Conservation (phyloP, 768 basidiomycete species). For the Termitomyces sp. region DNA sequence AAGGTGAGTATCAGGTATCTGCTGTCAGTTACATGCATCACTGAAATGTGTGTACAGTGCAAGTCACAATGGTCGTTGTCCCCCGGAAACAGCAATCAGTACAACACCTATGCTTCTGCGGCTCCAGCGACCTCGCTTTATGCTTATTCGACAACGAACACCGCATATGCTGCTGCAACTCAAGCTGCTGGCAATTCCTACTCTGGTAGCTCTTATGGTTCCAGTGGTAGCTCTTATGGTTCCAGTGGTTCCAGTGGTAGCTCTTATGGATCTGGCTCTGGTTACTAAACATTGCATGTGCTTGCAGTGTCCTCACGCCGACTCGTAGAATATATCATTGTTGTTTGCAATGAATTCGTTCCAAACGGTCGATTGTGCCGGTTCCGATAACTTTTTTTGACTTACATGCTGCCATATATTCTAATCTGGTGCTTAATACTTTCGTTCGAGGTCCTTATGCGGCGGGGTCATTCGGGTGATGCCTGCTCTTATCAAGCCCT, state of each 20-base stretch:
- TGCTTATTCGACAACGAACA: not conserved
- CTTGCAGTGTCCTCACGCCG: slow-evolving; percentile 26
- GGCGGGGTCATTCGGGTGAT: slow-evolving; percentile 23
- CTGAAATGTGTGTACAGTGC: slow-evolving; percentile 35
- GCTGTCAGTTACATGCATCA: not conserved
- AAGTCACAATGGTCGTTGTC: slow-evolving; percentile 50
- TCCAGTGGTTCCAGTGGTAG: slow-evolving; percentile 10
- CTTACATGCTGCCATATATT: slow-evolving; percentile 32
- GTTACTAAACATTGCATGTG: slow-evolving; percentile 22
- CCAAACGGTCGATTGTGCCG: slow-evolving; percentile 20
- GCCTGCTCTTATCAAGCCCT: slow-evolving; percentile 6
- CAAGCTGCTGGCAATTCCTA: slow-evolving; percentile 15
- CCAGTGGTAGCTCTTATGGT: slow-evolving; percentile 6
- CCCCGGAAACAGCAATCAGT: slow-evolving; percentile 42
- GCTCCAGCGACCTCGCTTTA: slow-evolving; percentile 1
- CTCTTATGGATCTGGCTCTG: slow-evolving; percentile 12
- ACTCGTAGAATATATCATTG: slow-evolving; percentile 26
- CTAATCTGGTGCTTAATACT: slow-evolving; percentile 33
- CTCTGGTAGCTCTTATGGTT: slow-evolving; percentile 9
- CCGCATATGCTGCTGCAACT: slow-evolving; percentile 14
- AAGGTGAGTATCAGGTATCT: slow-evolving; percentile 26
- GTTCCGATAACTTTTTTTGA: slow-evolving; percentile 26
- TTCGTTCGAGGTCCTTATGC: slow-evolving; percentile 25
- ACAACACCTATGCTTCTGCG: slow-evolving; percentile 38
- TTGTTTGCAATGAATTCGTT: slow-evolving; percentile 16